A percentile compares a stretch with the other conserved stretches of the same genome.
Conservation (phyloP, 164 flowering plant genomes). For the Brasenia schreberi region DNA sequence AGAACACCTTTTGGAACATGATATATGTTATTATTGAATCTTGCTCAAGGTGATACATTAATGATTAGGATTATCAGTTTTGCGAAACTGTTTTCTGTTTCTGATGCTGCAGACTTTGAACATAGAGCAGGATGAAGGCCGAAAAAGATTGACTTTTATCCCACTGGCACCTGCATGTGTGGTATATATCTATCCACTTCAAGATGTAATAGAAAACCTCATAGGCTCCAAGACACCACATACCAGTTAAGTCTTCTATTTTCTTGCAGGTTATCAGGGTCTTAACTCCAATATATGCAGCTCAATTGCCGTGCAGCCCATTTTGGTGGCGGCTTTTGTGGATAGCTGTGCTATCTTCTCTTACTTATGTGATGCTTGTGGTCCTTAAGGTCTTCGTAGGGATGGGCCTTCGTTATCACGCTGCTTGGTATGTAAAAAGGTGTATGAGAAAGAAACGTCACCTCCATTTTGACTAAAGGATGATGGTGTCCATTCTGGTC, state of each 20-base stretch:
- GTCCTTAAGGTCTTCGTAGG: slow-evolving; percentile 76
- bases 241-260: background rate
- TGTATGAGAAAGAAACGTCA: slow-evolving; percentile 56
- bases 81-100: background rate
- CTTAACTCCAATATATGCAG: slow-evolving; percentile 73
- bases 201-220: background rate
- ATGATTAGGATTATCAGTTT: too few relatives aligned
- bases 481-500: background rate
- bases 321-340: slow-evolving; percentile 67
- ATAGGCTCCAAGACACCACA: background rate
- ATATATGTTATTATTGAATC: background rate
- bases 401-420: slow-evolving; percentile 62
- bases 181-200: slow-evolving; percentile 29
- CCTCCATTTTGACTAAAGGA: slow-evolving; percentile 50
- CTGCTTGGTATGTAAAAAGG: slow-evolving; percentile 72
- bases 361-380: slow-evolving; percentile 72
- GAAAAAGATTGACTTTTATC: slow-evolving; percentile 59
- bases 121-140: slow-evolving; percentile 37
- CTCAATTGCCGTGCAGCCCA: slow-evolving; percentile 62
- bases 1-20: background rate
- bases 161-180: slow-evolving; percentile 97
- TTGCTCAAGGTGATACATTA: too few relatives aligned
- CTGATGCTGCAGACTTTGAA: slow-evolving; percentile 47
- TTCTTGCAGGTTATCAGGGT: slow-evolving; percentile 76
- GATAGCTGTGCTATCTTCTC: slow-evolving; percentile 36